phyloP scores from a whole-genome alignment of 2,329 filamentous ascomycete species.

The Aspergillus sp. region DNA sequence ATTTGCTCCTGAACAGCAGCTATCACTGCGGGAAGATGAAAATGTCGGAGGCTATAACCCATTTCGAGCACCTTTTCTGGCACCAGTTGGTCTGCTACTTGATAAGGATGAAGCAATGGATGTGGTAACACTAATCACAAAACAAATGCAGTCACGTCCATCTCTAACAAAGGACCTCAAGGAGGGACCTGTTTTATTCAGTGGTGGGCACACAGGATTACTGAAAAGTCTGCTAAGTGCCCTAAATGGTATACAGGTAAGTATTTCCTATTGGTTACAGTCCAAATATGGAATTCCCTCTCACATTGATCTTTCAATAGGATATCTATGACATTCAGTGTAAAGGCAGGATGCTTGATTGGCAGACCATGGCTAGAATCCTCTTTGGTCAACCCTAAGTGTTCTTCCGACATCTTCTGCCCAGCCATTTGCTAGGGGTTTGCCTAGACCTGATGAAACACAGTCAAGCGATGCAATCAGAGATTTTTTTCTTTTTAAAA shows the following conservation, averaged over 20 bases:
- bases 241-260: background rate
- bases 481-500: background rate
- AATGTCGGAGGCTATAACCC: no score
- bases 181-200: constrained; percentile 2
- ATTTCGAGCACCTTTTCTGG: background rate
- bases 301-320: background rate
- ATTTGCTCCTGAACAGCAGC: constrained; percentile 2
- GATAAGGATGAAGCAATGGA: constrained; percentile 4
- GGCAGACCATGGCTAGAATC: constrained; percentile 2
- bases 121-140: background rate
- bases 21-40: constrained; percentile 1
- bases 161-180: constrained; percentile 5
- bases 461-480: background rate
- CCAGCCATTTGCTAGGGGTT: background rate
- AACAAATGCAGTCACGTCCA: background rate
- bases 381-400: background rate
- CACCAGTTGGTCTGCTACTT: constrained; percentile 6
- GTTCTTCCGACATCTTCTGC: background rate
- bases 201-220: constrained; percentile 6
- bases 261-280: background rate
- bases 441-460: background rate
- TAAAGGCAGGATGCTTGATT: background rate
- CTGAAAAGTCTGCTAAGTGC: background rate
- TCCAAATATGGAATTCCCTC: background rate
- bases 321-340: background rate